Evolutionary conservation across 108 stramenopile species (phyloP), one percentile per base, ranked within the genome.

Genomic region (Skeletonema grethae): DNA sequence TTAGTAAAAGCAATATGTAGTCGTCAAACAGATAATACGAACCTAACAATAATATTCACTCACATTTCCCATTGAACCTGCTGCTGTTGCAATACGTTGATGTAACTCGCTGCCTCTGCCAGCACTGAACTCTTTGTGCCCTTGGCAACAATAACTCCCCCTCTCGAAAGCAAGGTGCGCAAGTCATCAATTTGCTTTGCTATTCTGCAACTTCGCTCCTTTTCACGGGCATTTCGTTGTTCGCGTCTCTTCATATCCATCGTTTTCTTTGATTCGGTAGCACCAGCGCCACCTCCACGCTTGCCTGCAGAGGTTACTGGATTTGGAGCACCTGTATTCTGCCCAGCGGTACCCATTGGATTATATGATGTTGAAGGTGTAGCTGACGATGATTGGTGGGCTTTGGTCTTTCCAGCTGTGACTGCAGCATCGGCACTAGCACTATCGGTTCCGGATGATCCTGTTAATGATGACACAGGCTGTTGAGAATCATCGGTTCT

Each of bases 131-230:
- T 88, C 77, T 95, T 95, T 0, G 95, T 95, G 5, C 90, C 90
- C 63, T 94, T 95, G n/a, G 89, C 89, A 34, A 95, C 92, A 65
- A 89, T 90, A 18, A 95, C 95, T 35, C 95, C 95, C 24, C 95
- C 95, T 60, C 82, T 77, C 38, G 89, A 88, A 10, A 95, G 63
- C 10, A 95, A 68, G 30, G 67, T 70, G 31, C 95, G 79, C 18
- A 95, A 79, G 61, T 93, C 92, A 43, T 88, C 86, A 50, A 95
- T 95, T 70, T 95, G 90, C 67, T 71, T 82, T 5, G 92, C 87
- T 24, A 95, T 95, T 16, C 92, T 88, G 69, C 91, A 90, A 71
- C 90, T 91, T 58, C 95, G 80, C 57, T 93, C 92, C 74, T 95
- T 95, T 69, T 95, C 95, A 15, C 95, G 82, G 41, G 87, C 88